Conservation (phyloP, 495 filamentous ascomycete genomes). For the Platismatia glauca region DNA sequence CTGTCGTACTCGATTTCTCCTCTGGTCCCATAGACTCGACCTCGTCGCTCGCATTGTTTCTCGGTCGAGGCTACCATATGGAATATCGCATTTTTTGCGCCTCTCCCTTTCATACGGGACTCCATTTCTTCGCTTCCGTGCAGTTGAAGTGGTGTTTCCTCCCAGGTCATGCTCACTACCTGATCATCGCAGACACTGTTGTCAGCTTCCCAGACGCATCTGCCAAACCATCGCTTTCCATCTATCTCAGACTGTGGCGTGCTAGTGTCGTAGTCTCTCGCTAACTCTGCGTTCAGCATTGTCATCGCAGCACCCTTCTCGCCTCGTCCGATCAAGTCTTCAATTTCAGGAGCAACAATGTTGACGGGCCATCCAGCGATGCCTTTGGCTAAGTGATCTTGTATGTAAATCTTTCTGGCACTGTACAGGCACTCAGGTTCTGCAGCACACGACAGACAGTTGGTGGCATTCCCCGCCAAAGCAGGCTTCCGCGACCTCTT, state of each 20-base stretch:
- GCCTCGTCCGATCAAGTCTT: constrained; percentile 45
- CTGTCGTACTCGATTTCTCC: constrained; percentile 77
- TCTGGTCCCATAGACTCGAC: constrained; percentile 69
- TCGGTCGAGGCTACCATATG: constrained; percentile 93
- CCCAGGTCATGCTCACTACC: constrained; percentile 76
- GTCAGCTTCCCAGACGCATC: constrained; percentile 87
- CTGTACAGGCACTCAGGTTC: constrained; percentile 72
- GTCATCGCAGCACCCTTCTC: constrained; percentile 25
- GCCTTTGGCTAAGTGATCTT: constrained; percentile 47
- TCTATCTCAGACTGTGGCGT: constrained; percentile 46
- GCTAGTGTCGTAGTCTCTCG: constrained; percentile 57
- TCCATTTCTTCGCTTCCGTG: constrained; percentile 14
- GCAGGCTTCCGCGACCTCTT: constrained; percentile 60
- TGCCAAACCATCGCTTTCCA: constrained; percentile 71
- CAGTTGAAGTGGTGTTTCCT: constrained; percentile 44
- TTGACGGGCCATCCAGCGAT: constrained; percentile 72
- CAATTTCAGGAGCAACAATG: constrained; percentile 85
- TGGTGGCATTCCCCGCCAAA: constrained; percentile 66
- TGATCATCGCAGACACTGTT: constrained; percentile 93
- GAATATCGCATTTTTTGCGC: constrained; percentile 76
- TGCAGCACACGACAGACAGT: constrained; percentile 72
- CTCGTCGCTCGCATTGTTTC: constrained; percentile 74
- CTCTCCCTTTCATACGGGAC: constrained; percentile 36
- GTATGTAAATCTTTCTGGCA: constrained; percentile 68
- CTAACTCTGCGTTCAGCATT: constrained; percentile 37